Conservation (phyloP, 768 basidiomycete genomes). For the Pulveroboletus sp. region DNA sequence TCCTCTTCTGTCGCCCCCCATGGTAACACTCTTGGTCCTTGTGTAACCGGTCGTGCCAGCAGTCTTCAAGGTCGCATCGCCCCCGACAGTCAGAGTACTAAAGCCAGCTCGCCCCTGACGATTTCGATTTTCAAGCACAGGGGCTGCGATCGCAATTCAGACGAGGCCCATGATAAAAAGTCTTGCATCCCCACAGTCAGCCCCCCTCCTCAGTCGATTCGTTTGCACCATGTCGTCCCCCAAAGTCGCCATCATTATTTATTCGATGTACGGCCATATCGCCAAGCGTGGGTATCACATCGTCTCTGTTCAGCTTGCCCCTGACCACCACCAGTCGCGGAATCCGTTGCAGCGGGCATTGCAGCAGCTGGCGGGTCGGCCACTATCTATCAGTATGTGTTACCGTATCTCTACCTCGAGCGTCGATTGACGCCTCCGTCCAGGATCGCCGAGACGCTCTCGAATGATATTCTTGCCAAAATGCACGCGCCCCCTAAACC, state of each 20-base stretch:
- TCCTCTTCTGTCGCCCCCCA: no score
- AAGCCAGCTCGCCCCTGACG: background rate
- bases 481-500: constrained; percentile 71
- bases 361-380: constrained; percentile 45
- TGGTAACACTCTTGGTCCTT: no score
- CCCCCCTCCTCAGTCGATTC: no score
- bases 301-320: background rate
- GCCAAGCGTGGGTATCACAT: constrained; percentile 44
- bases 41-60: no score
- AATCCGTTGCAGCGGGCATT: constrained; percentile 45
- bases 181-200: no score
- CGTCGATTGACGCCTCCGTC: no score
- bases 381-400: constrained; percentile 51
- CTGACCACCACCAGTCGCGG: constrained; percentile 49
- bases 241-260: constrained; percentile 66
- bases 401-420: background rate
- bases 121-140: background rate
- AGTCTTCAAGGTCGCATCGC: no score
- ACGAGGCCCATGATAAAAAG: no score
- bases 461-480: constrained; percentile 56
- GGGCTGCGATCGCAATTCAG: background rate
- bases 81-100: no score
- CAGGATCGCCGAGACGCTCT: constrained; percentile 77
- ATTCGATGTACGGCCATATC: constrained; percentile 72
- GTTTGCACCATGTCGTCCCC: constrained; percentile 38